These are phyloP conservation scores for Exophiala calicioides DNA, from an alignment of 2,329 filamentous ascomycete genomes.

Conservation along the genomic window DNA sequence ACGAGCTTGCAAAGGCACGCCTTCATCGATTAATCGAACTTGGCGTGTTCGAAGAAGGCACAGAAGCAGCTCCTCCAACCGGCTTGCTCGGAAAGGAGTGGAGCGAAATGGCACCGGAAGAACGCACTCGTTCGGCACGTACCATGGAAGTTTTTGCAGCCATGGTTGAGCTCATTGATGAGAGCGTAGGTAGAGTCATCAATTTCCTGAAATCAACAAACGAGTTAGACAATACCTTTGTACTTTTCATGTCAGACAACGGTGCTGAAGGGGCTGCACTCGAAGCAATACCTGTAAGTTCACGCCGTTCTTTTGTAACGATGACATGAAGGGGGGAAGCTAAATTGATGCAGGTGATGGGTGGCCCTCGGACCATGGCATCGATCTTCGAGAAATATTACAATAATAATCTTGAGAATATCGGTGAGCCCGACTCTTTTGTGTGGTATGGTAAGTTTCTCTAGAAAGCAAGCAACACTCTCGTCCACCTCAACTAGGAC, in stretches of 20 bases:
- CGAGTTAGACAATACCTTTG: slow-evolving; percentile 39
- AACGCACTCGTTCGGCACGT: slow-evolving; percentile 3
- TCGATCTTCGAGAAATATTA: slow-evolving; percentile 36
- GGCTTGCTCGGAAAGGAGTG: neutral
- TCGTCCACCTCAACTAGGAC: neutral
- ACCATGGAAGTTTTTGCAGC: slow-evolving; percentile 40
- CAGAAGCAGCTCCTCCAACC: slow-evolving; percentile 37
- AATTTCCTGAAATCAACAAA: slow-evolving; percentile 32
- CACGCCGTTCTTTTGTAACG: too few species aligned
- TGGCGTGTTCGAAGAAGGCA: slow-evolving; percentile 55
- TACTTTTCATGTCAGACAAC: slow-evolving; percentile 41
- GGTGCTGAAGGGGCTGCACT: slow-evolving; percentile 38
- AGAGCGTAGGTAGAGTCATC: slow-evolving; percentile 35
- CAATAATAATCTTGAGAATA: slow-evolving; percentile 38
- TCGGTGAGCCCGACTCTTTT: slow-evolving; percentile 37
- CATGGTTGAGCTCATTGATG: slow-evolving; percentile 39
- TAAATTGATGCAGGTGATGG: slow-evolving; percentile 21
- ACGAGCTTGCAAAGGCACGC: slow-evolving; percentile 55
- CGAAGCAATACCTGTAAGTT: slow-evolving; percentile 34
- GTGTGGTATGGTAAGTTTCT: slow-evolving; percentile 38
- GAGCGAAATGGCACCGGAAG: neutral
- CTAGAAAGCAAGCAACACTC: neutral
- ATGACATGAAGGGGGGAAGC: slow-evolving; percentile 13
- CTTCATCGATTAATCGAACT: slow-evolving; percentile 59
- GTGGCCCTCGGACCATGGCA: slow-evolving; percentile 25